These are phyloP conservation scores for Skeletonema marinoi DNA, from an alignment of 108 stramenopile genomes.

Conservation along the genomic window DNA sequence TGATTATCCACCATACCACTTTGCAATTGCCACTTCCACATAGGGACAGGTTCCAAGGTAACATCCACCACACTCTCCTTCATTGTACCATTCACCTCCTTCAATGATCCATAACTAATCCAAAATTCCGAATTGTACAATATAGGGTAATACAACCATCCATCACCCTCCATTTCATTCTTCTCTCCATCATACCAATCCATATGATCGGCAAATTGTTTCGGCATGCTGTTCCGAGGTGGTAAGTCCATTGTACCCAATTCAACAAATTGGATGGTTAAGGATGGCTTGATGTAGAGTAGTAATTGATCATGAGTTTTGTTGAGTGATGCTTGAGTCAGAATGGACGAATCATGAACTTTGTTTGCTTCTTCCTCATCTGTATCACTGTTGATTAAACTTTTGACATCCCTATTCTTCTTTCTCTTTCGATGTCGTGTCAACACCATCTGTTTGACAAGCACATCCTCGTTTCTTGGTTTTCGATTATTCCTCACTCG, in stretches of 20 bases:
- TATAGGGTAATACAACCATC: conserved; percentile 58
- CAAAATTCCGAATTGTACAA: conserved; percentile 77
- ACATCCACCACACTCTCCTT: conserved; percentile 49
- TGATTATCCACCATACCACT: conserved; percentile 59
- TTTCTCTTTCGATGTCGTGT: conserved; percentile 50
- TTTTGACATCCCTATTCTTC: conserved; percentile 52
- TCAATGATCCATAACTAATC: conserved; percentile 57
- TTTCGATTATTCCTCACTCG: background rate
- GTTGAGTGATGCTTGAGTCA: conserved; percentile 45
- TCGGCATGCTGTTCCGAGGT: conserved; percentile 30
- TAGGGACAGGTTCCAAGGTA: conserved; percentile 44
- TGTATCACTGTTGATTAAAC: conserved; percentile 10
- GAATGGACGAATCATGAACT: conserved; percentile 19
- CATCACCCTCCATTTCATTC: background rate
- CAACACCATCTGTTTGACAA: conserved; percentile 45
- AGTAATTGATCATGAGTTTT: conserved; percentile 53
- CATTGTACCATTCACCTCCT: conserved; percentile 65
- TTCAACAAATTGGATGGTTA: conserved; percentile 59
- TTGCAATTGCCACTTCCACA: conserved; percentile 80
- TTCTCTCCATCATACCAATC: conserved; percentile 46
- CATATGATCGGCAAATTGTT: conserved; percentile 48
- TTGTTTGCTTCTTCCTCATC: background rate
- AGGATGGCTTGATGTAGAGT: conserved; percentile 52
- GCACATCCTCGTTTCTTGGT: conserved; percentile 41
- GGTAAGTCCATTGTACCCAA: conserved; percentile 37